These are phyloP conservation scores for Mucor lusitanicus DNA, from an alignment of 371 early-diverging fungal genomes.

Conservation along the genomic window DNA sequence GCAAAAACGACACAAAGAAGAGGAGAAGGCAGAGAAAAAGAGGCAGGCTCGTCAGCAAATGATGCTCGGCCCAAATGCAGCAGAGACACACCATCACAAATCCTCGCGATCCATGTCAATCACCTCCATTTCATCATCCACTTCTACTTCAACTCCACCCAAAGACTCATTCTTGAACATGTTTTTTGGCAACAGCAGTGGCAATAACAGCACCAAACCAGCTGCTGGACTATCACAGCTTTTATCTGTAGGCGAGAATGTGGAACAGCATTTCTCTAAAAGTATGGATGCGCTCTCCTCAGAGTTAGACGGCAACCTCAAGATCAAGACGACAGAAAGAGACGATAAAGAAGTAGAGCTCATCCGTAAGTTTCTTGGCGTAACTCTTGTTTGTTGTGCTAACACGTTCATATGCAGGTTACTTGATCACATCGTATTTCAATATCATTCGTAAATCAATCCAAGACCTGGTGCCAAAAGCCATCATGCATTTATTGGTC, in stretches of 20 bases:
- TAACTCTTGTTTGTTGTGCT: not conserved
- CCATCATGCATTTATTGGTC: conserved; percentile 87
- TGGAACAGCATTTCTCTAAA: not conserved
- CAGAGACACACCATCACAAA: not conserved
- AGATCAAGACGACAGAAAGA: conserved; percentile 52
- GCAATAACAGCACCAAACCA: not conserved
- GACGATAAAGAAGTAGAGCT: conserved; percentile 83
- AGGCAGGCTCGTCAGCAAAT: conserved; percentile 19
- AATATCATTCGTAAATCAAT: conserved; percentile 82
- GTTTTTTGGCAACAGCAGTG: conserved; percentile 59
- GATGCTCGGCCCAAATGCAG: not conserved
- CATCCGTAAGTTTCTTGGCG: conserved; percentile 59
- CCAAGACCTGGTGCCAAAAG: conserved; percentile 91
- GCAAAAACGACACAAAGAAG: conserved; percentile 44
- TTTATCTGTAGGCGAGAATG: not conserved
- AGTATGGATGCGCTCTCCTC: not conserved
- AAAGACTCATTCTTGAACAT: conserved; percentile 59
- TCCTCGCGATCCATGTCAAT: conserved; percentile 25
- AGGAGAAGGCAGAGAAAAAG: conserved; percentile 41
- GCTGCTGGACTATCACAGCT: conserved; percentile 6
- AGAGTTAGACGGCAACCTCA: conserved; percentile 9
- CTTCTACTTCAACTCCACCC: conserved; percentile 11
- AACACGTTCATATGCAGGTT: conserved; percentile 29
- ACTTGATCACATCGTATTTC: conserved; percentile 83
- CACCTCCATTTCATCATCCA: conserved; percentile 5